Base-by-base conservation (phyloP, 495 filamentous ascomycete species). In the Podospora comata region DNA sequence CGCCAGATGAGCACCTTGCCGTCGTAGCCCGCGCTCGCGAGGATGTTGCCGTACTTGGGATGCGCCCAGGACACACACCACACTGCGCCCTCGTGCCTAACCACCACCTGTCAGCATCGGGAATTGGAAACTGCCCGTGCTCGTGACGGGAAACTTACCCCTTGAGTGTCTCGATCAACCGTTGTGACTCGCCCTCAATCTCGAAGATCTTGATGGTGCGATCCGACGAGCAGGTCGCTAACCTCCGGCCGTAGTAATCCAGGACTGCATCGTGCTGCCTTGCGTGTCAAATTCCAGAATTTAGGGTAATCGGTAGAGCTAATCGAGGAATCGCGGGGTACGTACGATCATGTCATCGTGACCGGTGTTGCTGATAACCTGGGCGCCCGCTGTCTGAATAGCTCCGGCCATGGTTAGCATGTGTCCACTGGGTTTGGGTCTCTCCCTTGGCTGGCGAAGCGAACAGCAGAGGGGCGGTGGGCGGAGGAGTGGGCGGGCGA, bases 331-430 rank as follows among this genome's bases (percentile, higher is more conserved):
- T 58, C n/a, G 55, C 23, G 67, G 65, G 65, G 30, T 72, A 88
- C 92, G 76, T 92, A 98, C 94, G 85, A 99, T 97, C 94, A 99
- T 98, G 79, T 97, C 94, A 89, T 98, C 96, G 81, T 99, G 95
- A 76, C 92, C 77, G 66, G 77, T 73, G 70, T 79, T 79, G 67
- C 74, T 71, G 59, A 79, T 79, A 44, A 79, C 73, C 53, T 79
- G 77, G 2, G 77, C 69, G 66, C 74, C 71, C 68, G 75, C 72
- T 62, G 75, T 65, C 75, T 76, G 67, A 20, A 59, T 26, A 23
- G 62, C 59, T 54, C 60, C 26, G 34, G 39, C 39, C 60, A 64
- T 60, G 60, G 70, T 66, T 68, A 65, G 65, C 63, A 34, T 11
- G 3, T 60, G 23, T 60, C 44, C 13, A 62, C 19, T 7, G 54